Evolutionary conservation across 768 basidiomycete species (phyloP), one percentile per base, ranked within the genome.

Genomic region (Gelatoporia subvermispora): DNA sequence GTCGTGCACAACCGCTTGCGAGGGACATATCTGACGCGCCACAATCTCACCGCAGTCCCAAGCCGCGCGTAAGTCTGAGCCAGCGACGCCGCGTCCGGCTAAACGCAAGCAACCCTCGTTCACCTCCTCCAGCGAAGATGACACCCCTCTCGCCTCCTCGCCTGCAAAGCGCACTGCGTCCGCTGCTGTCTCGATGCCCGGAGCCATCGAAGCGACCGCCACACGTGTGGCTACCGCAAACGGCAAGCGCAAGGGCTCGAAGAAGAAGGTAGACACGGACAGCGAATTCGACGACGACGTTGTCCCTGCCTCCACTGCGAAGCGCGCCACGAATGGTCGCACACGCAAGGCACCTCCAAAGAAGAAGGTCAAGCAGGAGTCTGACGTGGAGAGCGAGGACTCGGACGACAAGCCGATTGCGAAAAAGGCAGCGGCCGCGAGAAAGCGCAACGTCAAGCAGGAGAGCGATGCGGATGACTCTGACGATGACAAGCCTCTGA

Each of bases 71-170:
- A 76, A 78, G 63, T 67, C 73, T 35, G 68, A 71, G 56, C 59
- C 64, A 16, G 50, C 55, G 47, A 63, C 66, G 40, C 65, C 62
- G 41, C 61, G 59, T 15, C 38, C 50, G 18, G 55, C 64, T 51
- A 90, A 89, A 68, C 79, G 84, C 61, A 84, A 83, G 70, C 79
- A 78, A 58, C 66, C 71, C 21, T 62, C 68, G 22, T 72, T 71
- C 18, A 76, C 77, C 15, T 72, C 81, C 43, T 85, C 82, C 23
- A 84, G 81, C 51, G 85, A 87, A 40, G 84, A 89, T 54, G 85
- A 88, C 47, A 71, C 70, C 16, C 85, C 85, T 45, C 75, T 88
- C 35, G 82, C 85, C 42, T 84, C 85, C 22, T 86, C 88, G 35
- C 85, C 85, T 17, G 73, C 69, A 3, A 88, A 87, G 66, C 68